phyloP scores from a whole-genome alignment of 2,329 filamentous ascomycete species.

The Phialocephala sp. region DNA sequence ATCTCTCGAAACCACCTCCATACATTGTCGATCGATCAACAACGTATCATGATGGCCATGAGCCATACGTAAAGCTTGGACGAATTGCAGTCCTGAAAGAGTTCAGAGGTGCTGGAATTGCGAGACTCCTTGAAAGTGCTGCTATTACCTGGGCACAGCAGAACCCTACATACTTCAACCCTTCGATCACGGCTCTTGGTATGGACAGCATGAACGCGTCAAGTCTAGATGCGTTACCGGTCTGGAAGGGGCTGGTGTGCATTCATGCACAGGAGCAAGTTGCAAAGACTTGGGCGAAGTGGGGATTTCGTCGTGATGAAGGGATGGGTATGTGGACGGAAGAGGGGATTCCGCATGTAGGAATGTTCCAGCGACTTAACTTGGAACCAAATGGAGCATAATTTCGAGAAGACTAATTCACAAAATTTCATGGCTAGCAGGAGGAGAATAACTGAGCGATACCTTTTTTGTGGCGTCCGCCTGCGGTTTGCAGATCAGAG shows the following conservation, averaged over 20 bases:
- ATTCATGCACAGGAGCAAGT: slow-evolving; percentile 78
- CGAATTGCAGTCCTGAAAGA: slow-evolving; percentile 72
- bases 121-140: slow-evolving; percentile 67
- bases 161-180: slow-evolving; percentile 62
- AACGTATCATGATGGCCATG: slow-evolving; percentile 62
- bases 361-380: slow-evolving; percentile 71
- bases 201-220: slow-evolving; percentile 51
- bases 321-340: slow-evolving; percentile 79
- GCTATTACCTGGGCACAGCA: slow-evolving; percentile 70
- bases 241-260: slow-evolving; percentile 78
- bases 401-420: not conserved
- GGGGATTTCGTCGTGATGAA: slow-evolving; percentile 78
- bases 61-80: slow-evolving; percentile 84
- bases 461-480: not conserved
- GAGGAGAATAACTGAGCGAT: not conserved
- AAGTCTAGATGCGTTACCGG: slow-evolving; percentile 51
- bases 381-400: slow-evolving; percentile 28
- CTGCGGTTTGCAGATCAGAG: too few relatives aligned
- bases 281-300: slow-evolving; percentile 67
- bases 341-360: slow-evolving; percentile 83
- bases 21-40: slow-evolving; percentile 45
- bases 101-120: slow-evolving; percentile 70
- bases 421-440: not conserved
- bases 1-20: slow-evolving; percentile 21
- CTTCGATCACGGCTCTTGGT: slow-evolving; percentile 48